Percentiles rank a stretch among this genome's conserved stretches.
These are phyloP conservation scores for Leccinum subgranulosum DNA, from an alignment of 768 basidiomycete genomes.

Conservation along the genomic window DNA sequence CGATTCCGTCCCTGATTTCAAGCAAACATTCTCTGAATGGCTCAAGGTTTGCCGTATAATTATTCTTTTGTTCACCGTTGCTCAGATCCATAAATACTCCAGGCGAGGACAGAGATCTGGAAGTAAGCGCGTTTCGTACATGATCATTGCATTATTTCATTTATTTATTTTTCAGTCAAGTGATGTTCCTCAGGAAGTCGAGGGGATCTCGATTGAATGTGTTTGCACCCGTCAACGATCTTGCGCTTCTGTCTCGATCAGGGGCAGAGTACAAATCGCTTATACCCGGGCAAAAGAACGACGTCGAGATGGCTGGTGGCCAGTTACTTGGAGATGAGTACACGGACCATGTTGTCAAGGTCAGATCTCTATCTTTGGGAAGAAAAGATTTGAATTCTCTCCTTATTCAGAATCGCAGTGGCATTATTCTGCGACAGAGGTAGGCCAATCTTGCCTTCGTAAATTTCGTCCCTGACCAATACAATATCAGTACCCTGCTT, in stretches of 20 bases:
- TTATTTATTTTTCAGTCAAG: conserved; percentile 55
- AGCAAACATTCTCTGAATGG: conserved; percentile 82
- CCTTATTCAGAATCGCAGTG: conserved; percentile 74
- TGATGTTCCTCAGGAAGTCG: conserved; percentile 79
- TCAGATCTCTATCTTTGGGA: conserved; percentile 27
- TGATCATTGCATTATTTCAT: neutral
- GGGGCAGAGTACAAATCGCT: conserved; percentile 54
- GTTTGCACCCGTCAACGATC: conserved; percentile 89
- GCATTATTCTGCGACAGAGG: conserved; percentile 91
- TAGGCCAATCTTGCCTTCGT: conserved; percentile 33
- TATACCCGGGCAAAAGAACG: conserved; percentile 68
- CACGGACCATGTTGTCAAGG: conserved; percentile 90
- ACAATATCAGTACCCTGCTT: conserved; percentile 60
- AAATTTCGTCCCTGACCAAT: neutral
- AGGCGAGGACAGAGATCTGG: conserved; percentile 88
- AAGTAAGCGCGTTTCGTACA: conserved; percentile 54
- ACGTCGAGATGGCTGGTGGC: conserved; percentile 72
- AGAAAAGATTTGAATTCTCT: neutral
- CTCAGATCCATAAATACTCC: neutral
- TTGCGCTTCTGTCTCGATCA: conserved; percentile 75
- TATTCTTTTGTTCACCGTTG: neutral
- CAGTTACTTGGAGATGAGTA: conserved; percentile 94
- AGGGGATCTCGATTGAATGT: conserved; percentile 79
- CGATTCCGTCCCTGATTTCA: conserved; percentile 59
- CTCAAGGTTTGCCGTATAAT: conserved; percentile 52